phyloP scores from a whole-genome alignment of 108 stramenopile species.

The Fragilaria radians region DNA sequence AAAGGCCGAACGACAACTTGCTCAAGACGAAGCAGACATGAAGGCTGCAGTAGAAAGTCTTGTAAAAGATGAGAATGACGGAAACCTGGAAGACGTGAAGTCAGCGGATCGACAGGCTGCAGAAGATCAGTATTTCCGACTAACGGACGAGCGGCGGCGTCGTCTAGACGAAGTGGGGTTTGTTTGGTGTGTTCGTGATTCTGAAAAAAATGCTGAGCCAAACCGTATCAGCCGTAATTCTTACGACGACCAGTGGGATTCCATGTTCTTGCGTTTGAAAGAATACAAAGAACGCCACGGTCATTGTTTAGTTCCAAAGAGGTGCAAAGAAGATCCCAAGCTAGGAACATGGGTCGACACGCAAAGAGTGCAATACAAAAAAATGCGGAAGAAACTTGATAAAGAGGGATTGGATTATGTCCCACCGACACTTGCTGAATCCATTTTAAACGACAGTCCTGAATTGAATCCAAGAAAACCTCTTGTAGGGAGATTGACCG shows the following conservation, averaged over 20 bases:
- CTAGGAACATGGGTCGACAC: conserved; percentile 40
- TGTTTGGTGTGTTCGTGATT: conserved; percentile 42
- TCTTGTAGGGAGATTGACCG: conserved; percentile 32
- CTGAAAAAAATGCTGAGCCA: conserved; percentile 10
- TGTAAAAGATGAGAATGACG: not conserved
- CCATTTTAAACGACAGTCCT: not conserved
- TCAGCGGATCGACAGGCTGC: not conserved
- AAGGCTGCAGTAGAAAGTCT: not conserved
- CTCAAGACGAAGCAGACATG: not conserved
- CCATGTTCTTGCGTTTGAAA: conserved; percentile 13
- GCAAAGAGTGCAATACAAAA: conserved; percentile 43
- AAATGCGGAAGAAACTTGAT: conserved; percentile 29
- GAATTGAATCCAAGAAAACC: conserved; percentile 12
- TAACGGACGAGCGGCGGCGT: conserved; percentile 37
- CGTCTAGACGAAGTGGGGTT: conserved; percentile 44
- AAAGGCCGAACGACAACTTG: not conserved
- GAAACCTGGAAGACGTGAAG: not conserved
- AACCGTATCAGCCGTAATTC: conserved; percentile 29
- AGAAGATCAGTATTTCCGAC: conserved; percentile 14
- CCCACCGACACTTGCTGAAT: not conserved
- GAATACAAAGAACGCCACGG: conserved; percentile 40
- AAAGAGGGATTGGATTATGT: conserved; percentile 9
- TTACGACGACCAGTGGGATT: conserved; percentile 53
- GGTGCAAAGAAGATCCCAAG: conserved; percentile 25
- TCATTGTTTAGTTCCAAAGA: conserved; percentile 53